Percentiles rank a stretch among this genome's conserved stretches.
These are phyloP conservation scores for Phytopythium montanum DNA, from an alignment of 352 stramenopile genomes.

Conservation along the genomic window DNA sequence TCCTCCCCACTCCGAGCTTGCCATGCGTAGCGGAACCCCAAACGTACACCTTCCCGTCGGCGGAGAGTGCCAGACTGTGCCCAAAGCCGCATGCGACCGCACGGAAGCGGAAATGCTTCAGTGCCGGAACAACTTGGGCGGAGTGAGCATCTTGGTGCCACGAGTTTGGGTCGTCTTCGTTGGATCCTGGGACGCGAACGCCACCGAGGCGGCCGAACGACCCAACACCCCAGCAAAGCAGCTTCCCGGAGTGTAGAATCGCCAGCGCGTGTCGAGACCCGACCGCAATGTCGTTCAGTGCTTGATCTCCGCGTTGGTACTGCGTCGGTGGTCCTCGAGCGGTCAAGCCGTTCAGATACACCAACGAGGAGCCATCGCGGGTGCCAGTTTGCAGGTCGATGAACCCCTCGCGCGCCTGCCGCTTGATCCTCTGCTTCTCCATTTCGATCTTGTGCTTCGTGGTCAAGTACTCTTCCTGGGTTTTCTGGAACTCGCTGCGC, in stretches of 20 bases:
- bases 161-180: conserved; percentile 26
- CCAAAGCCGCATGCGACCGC: conserved; percentile 57
- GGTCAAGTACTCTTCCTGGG: conserved; percentile 42
- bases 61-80: conserved; percentile 66
- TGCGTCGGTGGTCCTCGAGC: conserved; percentile 33
- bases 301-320: conserved; percentile 50
- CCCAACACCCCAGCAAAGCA: conserved; percentile 70
- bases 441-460: conserved; percentile 56
- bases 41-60: conserved; percentile 57
- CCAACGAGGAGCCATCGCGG: conserved; percentile 4
- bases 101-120: conserved; percentile 47
- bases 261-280: conserved; percentile 67
- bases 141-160: conserved; percentile 56
- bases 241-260: conserved; percentile 55
- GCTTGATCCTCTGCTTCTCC: conserved; percentile 54
- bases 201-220: conserved; percentile 63
- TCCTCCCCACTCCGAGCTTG: conserved; percentile 58
- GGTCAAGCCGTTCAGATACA: conserved; percentile 55
- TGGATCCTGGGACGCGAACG: conserved; percentile 3
- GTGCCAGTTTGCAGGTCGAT: conserved; percentile 4
- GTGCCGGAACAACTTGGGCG: conserved; percentile 38
- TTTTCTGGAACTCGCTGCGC: conserved; percentile 28
- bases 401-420: conserved; percentile 48
- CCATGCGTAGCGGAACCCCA: conserved; percentile 73
- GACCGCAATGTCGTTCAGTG: conserved; percentile 50